Evolutionary conservation across 371 early-diverging fungal species (phyloP), one percentile per base, ranked within the genome.

Genomic region (Saksenaea oblongispora): DNA sequence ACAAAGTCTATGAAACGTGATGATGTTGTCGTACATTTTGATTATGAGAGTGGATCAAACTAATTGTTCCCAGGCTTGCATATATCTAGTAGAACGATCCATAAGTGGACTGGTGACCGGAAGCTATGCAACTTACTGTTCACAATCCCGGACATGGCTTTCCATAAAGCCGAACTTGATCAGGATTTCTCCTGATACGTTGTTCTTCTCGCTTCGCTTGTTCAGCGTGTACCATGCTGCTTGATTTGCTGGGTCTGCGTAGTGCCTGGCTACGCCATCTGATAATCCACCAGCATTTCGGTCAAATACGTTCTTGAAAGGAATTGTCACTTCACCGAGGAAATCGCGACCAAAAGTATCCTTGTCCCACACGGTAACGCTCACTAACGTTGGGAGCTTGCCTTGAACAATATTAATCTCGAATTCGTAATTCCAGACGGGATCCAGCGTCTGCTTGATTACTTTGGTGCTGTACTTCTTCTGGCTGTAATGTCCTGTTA

Each of bases 351-450:
- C 82, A 69, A 86, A 82, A 11, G 82, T 76, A 72, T 87, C 86
- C 61, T 47, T 47, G 65, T 84, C 86, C 88, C 88, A 87, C 22
- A 89, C 82, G 22, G 80, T 84, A 22, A 87, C 67, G 17, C 73
- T 69, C 34, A 86, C 66, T 8, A 73, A 58, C 7, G 72, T 69
- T 1, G 86, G 84, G 15, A 76, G 62, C 18, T 79, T 79, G 47
- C 72, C 70, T 14, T 76, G 66, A 13, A 81, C 69, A 24, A 89
- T 44, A 18, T 72, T 73, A 69, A 91, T 83, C 34, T 89, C 89
- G 68, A 91, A 91, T 54, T 83, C 71, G 10, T 77, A 84, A 58
- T 92, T 83, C 93, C 95, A 94, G 22, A 78, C 82, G 1, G 95
- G 95, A 60, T 88, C 84, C 44, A 94, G 70, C 13, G 82, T 88